Evolutionary conservation across 345 rosid genomes (phyloP).

Genomic region (Sonneratia caseolaris): DNA sequence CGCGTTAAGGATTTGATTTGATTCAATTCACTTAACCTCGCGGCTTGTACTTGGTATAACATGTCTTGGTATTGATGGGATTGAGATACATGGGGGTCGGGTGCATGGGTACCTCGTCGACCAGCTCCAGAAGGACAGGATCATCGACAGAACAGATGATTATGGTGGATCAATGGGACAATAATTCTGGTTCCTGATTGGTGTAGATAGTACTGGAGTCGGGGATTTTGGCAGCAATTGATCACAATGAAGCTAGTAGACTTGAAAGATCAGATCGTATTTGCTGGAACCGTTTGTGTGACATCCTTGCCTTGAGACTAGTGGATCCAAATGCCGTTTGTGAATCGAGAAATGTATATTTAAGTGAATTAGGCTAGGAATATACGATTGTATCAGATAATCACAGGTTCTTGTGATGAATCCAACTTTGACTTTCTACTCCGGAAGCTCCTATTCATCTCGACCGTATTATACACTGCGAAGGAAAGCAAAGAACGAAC

Average conservation of each 20-base stretch:
- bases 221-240: conserved; percentile 11
- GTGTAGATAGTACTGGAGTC: conserved; percentile 9
- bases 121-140: conserved; percentile 16
- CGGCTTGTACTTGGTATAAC: background rate
- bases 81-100: conserved; percentile 16
- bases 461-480: background rate
- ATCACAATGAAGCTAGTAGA: conserved; percentile 13
- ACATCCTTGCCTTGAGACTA: background rate
- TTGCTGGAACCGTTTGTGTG: background rate
- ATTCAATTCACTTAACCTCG: too few relatives aligned
- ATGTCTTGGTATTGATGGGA: conserved; percentile 13
- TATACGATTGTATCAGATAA: too few relatives aligned
- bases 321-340: background rate
- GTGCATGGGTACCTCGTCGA: conserved; percentile 17
- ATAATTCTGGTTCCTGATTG: conserved; percentile 11
- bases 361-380: too few relatives aligned
- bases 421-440: too few relatives aligned
- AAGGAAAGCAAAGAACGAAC: background rate
- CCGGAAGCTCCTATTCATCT: background rate
- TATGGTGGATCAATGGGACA: conserved; percentile 15
- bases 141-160: conserved; percentile 11
- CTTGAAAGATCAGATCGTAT: too few relatives aligned
- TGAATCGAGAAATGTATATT: background rate
- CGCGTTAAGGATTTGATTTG: too few relatives aligned
- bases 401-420: too few relatives aligned